Evolutionary conservation across 2,329 filamentous ascomycete genomes (phyloP), one percentile per base, ranked within the genome.

Genomic region (Bimuria novae-zelandiae): DNA sequence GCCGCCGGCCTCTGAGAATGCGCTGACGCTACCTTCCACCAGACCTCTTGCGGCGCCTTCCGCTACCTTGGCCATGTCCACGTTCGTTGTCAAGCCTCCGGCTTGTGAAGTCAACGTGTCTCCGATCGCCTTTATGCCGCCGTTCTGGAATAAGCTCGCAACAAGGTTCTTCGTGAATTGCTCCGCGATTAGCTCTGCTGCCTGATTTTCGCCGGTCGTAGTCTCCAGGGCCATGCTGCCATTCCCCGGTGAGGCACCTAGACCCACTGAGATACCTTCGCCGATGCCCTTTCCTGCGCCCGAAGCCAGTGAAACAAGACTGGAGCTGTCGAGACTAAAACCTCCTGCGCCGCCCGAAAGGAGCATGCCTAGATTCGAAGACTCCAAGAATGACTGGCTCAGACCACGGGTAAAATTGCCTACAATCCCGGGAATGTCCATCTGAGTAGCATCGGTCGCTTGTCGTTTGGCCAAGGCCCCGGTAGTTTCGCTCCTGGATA

Each of bases 251-350:
- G 57, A 64, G 39, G 61, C 47, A 3, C 52, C 49, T 10, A 69
- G 30, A 1, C 67, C 66, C 30, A 68, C 50, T 1, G 67, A 63
- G 2, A 63, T 23, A 0, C 67, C 66, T 49, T 63, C 57, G 0
- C 67, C 67, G 29, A 68, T 61, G 1, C 67, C 67, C 4, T 65
- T 62, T 22, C 67, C 67, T 45, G 65, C 63, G 11, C 67, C 67
- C 16, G 65, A 57, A n/a, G 61, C 65, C 4, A 69, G 32, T 14
- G 62, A 58, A 1, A 60, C 45, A 16, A 70, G 29, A 53, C 58
- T 59, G 1, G 43, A 46, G 35, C 21, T 30, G 23, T 56, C 51
- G n/a, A 64, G 30, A 19, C 61, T 51, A n/a, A 63, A 48, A 14
- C 47, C 51, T 1, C 52, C 32, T 5, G 37, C 49, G 4, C 51